Conservation (phyloP, 208 protist species). For the Entamoeba histolytica region DNA sequence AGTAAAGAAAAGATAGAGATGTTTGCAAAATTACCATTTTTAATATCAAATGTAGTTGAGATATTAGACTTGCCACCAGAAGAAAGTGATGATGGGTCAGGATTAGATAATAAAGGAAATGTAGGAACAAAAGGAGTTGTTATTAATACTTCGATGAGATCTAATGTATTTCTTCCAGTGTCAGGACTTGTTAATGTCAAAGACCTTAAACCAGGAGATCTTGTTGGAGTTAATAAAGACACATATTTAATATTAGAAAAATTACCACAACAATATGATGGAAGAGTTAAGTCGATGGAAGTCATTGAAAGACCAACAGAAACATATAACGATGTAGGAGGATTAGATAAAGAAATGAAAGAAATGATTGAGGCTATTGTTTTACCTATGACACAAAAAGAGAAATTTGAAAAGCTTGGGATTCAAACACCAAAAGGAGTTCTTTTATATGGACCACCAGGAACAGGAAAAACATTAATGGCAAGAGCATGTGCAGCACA, state of each 20-base stretch:
- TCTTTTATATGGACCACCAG: slow-evolving; percentile 26
- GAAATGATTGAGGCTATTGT: slow-evolving; percentile 25
- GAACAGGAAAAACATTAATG: slow-evolving; percentile 33
- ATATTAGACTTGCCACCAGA: not conserved
- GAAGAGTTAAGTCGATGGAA: slow-evolving; percentile 99
- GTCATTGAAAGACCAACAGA: slow-evolving; percentile 97
- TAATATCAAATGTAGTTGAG: not conserved
- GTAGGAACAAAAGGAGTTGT: slow-evolving; percentile 73
- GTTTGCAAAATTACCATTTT: not conserved
- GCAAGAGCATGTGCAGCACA: slow-evolving; percentile 27
- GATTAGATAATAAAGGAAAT: slow-evolving; percentile 41
- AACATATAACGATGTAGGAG: slow-evolving; percentile 90
- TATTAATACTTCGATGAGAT: slow-evolving; percentile 90
- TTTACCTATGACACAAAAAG: slow-evolving; percentile 17
- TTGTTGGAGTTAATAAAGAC: slow-evolving; percentile 99
- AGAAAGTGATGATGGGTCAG: not conserved
- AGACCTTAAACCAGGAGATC: slow-evolving; percentile 79
- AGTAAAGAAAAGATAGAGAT: not conserved
- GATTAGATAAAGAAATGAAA: slow-evolving; percentile 32
- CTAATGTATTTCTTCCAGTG: slow-evolving; percentile 94
- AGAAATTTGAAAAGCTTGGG: slow-evolving; percentile 25
- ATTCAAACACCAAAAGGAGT: slow-evolving; percentile 22
- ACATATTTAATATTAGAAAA: slow-evolving; percentile 95
- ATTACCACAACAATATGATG: slow-evolving; percentile 54
- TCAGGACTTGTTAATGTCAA: slow-evolving; percentile 89